Evolutionary conservation across 176 grass and related monocot species (phyloP).

Genomic region (Neostapfia colusana): DNA sequence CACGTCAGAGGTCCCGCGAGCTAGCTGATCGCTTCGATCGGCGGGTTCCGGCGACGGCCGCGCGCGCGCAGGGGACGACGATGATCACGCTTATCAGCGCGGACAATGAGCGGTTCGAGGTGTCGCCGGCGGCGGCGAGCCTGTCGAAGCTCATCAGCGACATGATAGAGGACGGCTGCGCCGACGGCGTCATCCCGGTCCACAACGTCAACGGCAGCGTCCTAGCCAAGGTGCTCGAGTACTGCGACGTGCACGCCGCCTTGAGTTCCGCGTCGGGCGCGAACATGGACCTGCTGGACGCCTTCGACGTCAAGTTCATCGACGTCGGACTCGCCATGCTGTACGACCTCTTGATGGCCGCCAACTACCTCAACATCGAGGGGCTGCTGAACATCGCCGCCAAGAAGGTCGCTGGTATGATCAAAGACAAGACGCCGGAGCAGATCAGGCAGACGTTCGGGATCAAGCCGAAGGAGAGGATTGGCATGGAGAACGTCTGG

Average conservation of each 20-base stretch:
- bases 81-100: conserved; percentile 11
- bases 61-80: too few species aligned
- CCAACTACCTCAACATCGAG: conserved; percentile 20
- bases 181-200: conserved; percentile 17
- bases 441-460: neutral
- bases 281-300: neutral
- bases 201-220: conserved; percentile 13
- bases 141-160: neutral
- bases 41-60: neutral
- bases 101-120: neutral
- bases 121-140: neutral
- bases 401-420: neutral
- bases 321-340: conserved; percentile 32
- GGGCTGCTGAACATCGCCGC: neutral
- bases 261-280: neutral
- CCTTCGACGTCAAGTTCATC: conserved; percentile 42
- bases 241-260: conserved; percentile 44
- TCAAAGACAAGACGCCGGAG: neutral
- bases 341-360: neutral
- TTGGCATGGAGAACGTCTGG: neutral
- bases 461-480: neutral
- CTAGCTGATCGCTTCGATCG: neutral
- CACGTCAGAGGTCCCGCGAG: too few species aligned
- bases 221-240: conserved; percentile 48
- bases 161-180: conserved; percentile 35